Conservation (phyloP, 768 basidiomycete species). For the Leucocoprinus leucothites region DNA sequence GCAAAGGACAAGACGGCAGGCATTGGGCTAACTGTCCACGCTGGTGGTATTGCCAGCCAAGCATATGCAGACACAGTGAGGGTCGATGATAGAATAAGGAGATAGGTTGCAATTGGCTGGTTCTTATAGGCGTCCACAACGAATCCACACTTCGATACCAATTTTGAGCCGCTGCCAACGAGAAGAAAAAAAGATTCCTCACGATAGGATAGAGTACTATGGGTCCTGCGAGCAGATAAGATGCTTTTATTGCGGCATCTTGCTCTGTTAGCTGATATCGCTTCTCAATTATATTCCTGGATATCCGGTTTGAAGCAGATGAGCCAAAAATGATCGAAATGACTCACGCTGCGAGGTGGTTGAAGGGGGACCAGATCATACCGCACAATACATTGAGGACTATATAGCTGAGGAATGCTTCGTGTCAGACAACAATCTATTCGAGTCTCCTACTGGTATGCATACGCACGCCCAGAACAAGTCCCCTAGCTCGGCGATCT, state of each 20-base stretch:
- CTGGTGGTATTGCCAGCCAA: slow-evolving; percentile 65
- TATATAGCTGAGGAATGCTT: slow-evolving; percentile 50
- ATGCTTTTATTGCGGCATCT: slow-evolving; percentile 60
- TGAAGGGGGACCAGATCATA: slow-evolving; percentile 74
- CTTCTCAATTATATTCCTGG: slow-evolving; percentile 69
- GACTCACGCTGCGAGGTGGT: slow-evolving; percentile 69
- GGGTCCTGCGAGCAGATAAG: slow-evolving; percentile 69
- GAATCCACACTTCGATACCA: slow-evolving; percentile 50
- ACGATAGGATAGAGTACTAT: slow-evolving; percentile 70
- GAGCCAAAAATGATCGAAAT: neutral
- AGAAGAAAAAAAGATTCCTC: slow-evolving; percentile 19
- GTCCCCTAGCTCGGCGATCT: slow-evolving; percentile 68
- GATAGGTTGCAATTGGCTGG: slow-evolving; percentile 52
- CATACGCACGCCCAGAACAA: slow-evolving; percentile 72
- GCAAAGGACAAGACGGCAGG: slow-evolving; percentile 64
- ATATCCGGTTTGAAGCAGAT: slow-evolving; percentile 6
- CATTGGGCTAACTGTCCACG: slow-evolving; percentile 51
- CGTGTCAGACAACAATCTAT: neutral
- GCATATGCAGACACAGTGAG: slow-evolving; percentile 59
- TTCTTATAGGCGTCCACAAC: slow-evolving; percentile 58
- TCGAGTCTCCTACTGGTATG: neutral
- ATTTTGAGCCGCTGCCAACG: neutral
- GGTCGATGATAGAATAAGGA: slow-evolving; percentile 56
- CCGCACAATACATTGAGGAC: slow-evolving; percentile 75
- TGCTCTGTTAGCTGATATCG: slow-evolving; percentile 61